Base-by-base conservation (phyloP, 1,284 basidiomycete genomes). In the Cryptococcus maquisensis region DNA sequence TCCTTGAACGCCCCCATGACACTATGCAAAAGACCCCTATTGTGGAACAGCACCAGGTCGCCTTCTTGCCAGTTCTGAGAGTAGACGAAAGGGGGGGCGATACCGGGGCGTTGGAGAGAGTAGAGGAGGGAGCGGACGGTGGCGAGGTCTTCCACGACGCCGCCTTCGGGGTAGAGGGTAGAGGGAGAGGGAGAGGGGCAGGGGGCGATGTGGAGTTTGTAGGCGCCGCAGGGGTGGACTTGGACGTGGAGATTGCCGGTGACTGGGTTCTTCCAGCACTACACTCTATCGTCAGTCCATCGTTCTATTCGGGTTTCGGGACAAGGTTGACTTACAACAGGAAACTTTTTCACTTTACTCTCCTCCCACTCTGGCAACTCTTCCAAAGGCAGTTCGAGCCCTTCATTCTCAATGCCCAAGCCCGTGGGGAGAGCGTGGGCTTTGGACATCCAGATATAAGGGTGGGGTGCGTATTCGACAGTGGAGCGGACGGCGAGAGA, bases 371-470 rank as follows among this genome's bases (percentile, higher is more conserved):
- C 70, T 0, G 89, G 88, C 5, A 92, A 79, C 60, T 88, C 81
- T 20, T 82, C 77, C 23, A 82, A 67, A 0, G 81, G 66, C 49
- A 88, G 68, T 75, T 92, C 89, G 18, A 83, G 74, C 0, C 85
- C 85, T 56, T 90, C 88, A 5, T 79, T 79, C 74, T 87, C 86
- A 62, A 92, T 84, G 0, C 88, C 88, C 1, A 93, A 79, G 0
- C 87, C 88, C 5, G 86, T 88, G 1, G 86, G 77, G 66, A 83
- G 78, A 0, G 87, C 84, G 52, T 80, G 80, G 2, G 88, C 84
- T 39, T 84, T 80, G 0, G 85, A 81, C 88, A 92, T 93, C 87
- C 86, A 90, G n/a, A 88, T 84, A 69, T 88, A 90, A 8, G 87
- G 87, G 67, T 88, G 86, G 3, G 87, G 86, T 0, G 86, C 59